Conservation (phyloP, 768 basidiomycete species). For the Mycena belliarum region DNA sequence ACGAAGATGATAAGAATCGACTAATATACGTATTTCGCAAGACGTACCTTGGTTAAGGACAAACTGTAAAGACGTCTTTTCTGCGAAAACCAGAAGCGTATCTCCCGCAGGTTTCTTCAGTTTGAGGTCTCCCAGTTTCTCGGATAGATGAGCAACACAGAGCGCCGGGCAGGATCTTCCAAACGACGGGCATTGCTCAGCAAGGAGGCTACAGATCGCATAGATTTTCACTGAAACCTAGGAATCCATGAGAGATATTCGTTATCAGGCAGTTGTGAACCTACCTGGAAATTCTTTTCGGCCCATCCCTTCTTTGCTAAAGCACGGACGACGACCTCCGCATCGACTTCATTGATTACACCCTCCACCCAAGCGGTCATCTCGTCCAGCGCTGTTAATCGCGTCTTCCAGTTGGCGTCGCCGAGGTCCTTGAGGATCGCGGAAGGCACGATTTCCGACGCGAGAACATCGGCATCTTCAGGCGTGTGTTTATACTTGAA, state of each 20-base stretch:
- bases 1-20: conserved; percentile 5
- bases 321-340: conserved; percentile 85
- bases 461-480: conserved; percentile 88
- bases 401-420: conserved; percentile 93
- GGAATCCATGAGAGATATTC: not conserved
- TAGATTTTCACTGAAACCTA: conserved; percentile 93
- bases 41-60: conserved; percentile 84
- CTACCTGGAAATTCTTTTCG: conserved; percentile 98
- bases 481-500: conserved; percentile 91
- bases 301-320: conserved; percentile 92
- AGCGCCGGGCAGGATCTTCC: conserved; percentile 83
- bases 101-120: conserved; percentile 96
- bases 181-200: conserved; percentile 80
- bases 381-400: conserved; percentile 85
- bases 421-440: conserved; percentile 70
- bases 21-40: not conserved
- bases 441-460: conserved; percentile 69
- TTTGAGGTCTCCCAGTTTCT: conserved; percentile 96
- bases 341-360: conserved; percentile 66
- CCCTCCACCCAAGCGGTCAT: conserved; percentile 82
- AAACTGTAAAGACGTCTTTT: conserved; percentile 93
- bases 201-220: conserved; percentile 69
- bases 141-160: conserved; percentile 77
- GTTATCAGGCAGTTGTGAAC: conserved; percentile 9
- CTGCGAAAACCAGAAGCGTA: conserved; percentile 76